Percentiles rank a stretch among this genome's conserved stretches.
Evolutionary conservation across 2,329 filamentous ascomycete species (phyloP).

Genomic region (Trichoderma koningii): DNA sequence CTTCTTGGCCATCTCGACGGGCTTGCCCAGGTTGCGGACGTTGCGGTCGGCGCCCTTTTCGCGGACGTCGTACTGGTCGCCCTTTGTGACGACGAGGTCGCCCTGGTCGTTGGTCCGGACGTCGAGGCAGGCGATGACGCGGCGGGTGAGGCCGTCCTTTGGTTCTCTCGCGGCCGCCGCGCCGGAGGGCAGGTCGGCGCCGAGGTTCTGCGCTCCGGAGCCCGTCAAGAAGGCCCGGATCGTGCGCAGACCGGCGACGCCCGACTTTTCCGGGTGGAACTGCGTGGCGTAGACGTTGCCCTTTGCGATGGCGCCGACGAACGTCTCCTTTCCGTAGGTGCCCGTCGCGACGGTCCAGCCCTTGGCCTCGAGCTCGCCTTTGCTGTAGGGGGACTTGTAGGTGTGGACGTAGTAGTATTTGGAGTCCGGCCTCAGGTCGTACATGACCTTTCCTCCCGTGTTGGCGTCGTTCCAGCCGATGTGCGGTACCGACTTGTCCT

Average conservation of each 20-base stretch:
- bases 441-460: constrained; percentile 61
- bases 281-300: constrained; percentile 89
- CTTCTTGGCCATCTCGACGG: constrained; percentile 86
- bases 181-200: constrained; percentile 28
- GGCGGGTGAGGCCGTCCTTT: constrained; percentile 77
- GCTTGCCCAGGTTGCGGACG: constrained; percentile 94
- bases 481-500: constrained; percentile 88
- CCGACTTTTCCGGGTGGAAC: constrained; percentile 98
- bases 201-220: constrained; percentile 56
- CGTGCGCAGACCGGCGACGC: constrained; percentile 80
- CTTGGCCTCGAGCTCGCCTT: constrained; percentile 72
- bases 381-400: constrained; percentile 77
- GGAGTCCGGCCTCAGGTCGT: constrained; percentile 74
- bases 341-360: constrained; percentile 94
- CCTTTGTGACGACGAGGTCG: constrained; percentile 96
- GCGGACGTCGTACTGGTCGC: constrained; percentile 97
- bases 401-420: constrained; percentile 99
- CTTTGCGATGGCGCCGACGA: constrained; percentile 85
- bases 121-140: constrained; percentile 94
- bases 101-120: constrained; percentile 92
- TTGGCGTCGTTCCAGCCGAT: constrained; percentile 98
- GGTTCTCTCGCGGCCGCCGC: constrained; percentile 30
- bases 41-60: constrained; percentile 69
- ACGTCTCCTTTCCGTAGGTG: constrained; percentile 83
- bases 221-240: constrained; percentile 86